phyloP scores from a whole-genome alignment of 2,329 filamentous ascomycete species.

The Talaromyces rugulosus region DNA sequence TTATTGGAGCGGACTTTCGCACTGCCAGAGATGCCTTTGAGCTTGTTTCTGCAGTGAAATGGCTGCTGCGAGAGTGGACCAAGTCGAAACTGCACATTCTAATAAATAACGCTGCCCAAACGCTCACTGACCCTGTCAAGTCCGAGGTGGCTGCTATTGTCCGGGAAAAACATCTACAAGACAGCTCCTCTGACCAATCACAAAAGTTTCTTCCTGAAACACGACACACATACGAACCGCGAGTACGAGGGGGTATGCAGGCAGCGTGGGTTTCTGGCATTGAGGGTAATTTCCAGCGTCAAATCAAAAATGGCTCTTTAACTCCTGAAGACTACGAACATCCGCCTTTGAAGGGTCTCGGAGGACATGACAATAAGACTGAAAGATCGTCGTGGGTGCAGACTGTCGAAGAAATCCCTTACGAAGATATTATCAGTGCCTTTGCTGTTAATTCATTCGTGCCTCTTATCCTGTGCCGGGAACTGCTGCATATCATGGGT shows the following conservation, averaged over 20 bases:
- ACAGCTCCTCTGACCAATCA: background rate
- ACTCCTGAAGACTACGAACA: background rate
- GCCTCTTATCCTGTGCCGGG: slow-evolving; percentile 35
- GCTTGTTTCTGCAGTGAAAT: slow-evolving; percentile 21
- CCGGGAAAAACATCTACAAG: slow-evolving; percentile 18
- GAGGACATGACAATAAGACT: slow-evolving; percentile 2
- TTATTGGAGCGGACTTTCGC: slow-evolving; percentile 34
- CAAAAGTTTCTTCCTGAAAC: background rate
- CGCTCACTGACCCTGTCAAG: slow-evolving; percentile 30
- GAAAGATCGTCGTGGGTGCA: slow-evolving; percentile 33
- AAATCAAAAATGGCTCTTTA: background rate
- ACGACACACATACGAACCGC: slow-evolving; percentile 13
- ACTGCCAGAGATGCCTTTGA: slow-evolving; percentile 28
- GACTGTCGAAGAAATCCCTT: slow-evolving; percentile 33
- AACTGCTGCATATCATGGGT: slow-evolving; percentile 30
- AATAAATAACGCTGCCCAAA: slow-evolving; percentile 40
- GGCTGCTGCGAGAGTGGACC: slow-evolving; percentile 19
- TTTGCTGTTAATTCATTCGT: slow-evolving; percentile 37
- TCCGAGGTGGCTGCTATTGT: slow-evolving; percentile 26
- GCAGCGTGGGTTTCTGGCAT: slow-evolving; percentile 17
- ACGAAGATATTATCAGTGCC: slow-evolving; percentile 36
- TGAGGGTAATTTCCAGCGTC: slow-evolving; percentile 3
- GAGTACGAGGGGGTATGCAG: slow-evolving; percentile 15
- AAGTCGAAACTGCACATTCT: slow-evolving; percentile 25
- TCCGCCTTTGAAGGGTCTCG: slow-evolving; percentile 15